Evolutionary conservation across 2,329 filamentous ascomycete genomes (phyloP), one percentile per base, ranked within the genome.

Genomic region (Colletotrichum sp.): DNA sequence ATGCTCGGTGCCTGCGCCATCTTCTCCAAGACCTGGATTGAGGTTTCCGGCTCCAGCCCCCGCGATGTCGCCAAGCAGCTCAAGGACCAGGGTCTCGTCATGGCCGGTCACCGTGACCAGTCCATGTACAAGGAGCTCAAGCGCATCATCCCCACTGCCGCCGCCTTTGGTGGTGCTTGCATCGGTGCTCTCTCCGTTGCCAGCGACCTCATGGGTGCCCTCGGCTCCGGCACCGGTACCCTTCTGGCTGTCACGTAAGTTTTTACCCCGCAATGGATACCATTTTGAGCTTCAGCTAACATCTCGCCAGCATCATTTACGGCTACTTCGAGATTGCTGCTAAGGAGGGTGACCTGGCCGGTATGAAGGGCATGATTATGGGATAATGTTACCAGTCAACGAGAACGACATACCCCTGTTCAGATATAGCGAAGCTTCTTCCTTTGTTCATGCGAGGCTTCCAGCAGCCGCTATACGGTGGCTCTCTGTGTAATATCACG

Each of bases 41-140:
- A 99, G 89, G 97, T 99, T 79, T 98, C 97, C 52, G 98, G 97
- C 83, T 98, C 96, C 78, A 96, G 95, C 89, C 98, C 97, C 77
- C 95, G 97, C 83, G 97, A 99, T 84, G 98, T 99, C 80, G 97
- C 97, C 83, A 99, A 99, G 93, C 97, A 98, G 90, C 93, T 99
- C 86, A 99, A 99, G 93, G 98, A 99, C 84, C 97, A 99, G 89
- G 97, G 97, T 85, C 94, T 99, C 75, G 96, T 99, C 81, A 99
- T 99, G 98, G 96, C 97, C 83, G 97, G 97, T 84, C 97, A 99
- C 91, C 95, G 97, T 89, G 98, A 99, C 87, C 96, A 98, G 91
- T 98, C 95, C 90, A 99, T 99, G 97, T 99, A 99, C 93, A 98
- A 98, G 91, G 97, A 99, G 89, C 93, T 99, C 79, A 99, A 99